Conservation (phyloP, 495 filamentous ascomycete genomes). For the Penicillium canariense region DNA sequence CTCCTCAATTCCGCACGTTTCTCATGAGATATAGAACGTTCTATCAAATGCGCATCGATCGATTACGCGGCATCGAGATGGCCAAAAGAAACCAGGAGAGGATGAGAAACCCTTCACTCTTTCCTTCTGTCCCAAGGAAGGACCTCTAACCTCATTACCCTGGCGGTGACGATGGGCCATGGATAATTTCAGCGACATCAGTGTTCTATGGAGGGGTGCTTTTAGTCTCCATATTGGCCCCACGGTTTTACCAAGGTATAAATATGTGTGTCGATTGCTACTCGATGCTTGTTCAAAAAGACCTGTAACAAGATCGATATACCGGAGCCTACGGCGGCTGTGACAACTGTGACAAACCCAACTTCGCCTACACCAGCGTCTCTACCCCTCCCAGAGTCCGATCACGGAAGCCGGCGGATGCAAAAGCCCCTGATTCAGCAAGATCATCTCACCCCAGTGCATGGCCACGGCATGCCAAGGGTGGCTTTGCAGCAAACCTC, state of each 20-base stretch:
- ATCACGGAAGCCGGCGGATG: background rate
- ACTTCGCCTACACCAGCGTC: background rate
- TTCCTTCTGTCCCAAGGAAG: slow-evolving; percentile 78
- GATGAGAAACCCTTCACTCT: slow-evolving; percentile 71
- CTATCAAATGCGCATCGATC: slow-evolving; percentile 79
- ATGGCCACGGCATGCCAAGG: background rate
- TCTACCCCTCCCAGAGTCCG: background rate
- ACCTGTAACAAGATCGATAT: background rate
- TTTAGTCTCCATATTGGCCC: background rate
- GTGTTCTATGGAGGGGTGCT: background rate
- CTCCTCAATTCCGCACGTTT: background rate
- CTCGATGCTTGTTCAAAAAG: background rate
- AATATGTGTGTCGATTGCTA: background rate
- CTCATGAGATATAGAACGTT: slow-evolving; percentile 59
- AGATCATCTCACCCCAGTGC: background rate
- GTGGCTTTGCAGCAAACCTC: background rate
- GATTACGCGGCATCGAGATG: slow-evolving; percentile 73
- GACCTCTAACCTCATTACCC: slow-evolving; percentile 40
- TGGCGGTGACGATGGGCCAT: too few relatives aligned
- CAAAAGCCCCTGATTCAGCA: slow-evolving; percentile 1
- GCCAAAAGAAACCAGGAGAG: slow-evolving; percentile 80
- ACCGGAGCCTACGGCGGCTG: background rate
- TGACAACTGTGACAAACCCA: background rate
- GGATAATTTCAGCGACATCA: too few relatives aligned
- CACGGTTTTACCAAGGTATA: background rate